Evolutionary conservation across 2,329 filamentous ascomycete species (phyloP).

Genomic region (Biscogniauxia mediterranea): DNA sequence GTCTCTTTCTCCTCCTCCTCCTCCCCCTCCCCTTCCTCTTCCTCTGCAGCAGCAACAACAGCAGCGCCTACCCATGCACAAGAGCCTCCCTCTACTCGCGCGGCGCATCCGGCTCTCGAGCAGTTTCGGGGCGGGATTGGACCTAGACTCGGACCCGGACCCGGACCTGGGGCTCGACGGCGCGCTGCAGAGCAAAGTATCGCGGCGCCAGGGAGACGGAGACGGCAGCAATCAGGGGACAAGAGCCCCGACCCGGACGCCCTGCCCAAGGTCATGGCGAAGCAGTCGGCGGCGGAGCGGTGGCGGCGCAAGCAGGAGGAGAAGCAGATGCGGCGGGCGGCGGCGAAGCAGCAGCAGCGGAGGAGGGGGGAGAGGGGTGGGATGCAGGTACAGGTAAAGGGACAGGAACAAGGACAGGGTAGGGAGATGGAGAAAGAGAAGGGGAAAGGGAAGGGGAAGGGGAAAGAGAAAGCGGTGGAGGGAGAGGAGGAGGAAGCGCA

Average conservation of each 20-base stretch:
- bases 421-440: slow-evolving; percentile 10
- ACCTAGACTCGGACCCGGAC: too few relatives aligned
- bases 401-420: slow-evolving; percentile 2
- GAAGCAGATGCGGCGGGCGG: slow-evolving; percentile 18
- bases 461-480: not conserved
- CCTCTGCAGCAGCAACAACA: too few relatives aligned
- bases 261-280: slow-evolving; percentile 18
- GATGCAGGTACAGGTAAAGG: slow-evolving; percentile 12
- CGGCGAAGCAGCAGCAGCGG: too few relatives aligned
- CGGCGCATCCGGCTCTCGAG: slow-evolving; percentile 8
- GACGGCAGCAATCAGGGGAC: too few relatives aligned
- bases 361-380: not conserved
- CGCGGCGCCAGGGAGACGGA: slow-evolving; percentile 1
- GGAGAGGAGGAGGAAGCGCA: slow-evolving; percentile 1
- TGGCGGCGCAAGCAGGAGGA: slow-evolving; percentile 23
- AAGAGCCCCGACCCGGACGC: slow-evolving; percentile 10
- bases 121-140: slow-evolving; percentile 5
- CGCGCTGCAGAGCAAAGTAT: slow-evolving; percentile 15
- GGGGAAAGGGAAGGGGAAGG: slow-evolving; percentile 20
- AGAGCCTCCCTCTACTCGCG: slow-evolving; percentile 17
- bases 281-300: slow-evolving; percentile 23
- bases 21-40: too few relatives aligned
- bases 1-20: too few relatives aligned
- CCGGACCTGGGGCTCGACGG: slow-evolving; percentile 27
- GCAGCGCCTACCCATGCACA: slow-evolving; percentile 6